Base-by-base conservation (phyloP, 2,329 filamentous ascomycete genomes). In the Clonostachys chloroleuca region DNA sequence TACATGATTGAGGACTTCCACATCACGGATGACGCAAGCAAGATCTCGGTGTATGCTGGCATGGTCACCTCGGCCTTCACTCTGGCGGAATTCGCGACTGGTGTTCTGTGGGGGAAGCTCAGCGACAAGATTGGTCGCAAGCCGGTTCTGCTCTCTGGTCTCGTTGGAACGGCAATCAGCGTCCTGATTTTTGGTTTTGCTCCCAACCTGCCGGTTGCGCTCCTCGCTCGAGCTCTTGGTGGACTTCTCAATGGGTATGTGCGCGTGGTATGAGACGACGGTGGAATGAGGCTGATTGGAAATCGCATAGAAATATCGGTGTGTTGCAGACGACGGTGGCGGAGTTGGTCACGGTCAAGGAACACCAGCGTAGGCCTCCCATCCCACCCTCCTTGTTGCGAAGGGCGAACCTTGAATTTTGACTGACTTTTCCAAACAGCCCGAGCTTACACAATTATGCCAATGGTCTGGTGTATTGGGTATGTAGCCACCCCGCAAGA, bases 1-100 rank as follows among this genome's bases (percentile, higher is more conserved):
- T 92, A 88, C 74, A 97, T 99, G 94, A 87, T 97, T 57, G 78
- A 91, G 59, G 90, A 91, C 51, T 97, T 97, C 69, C 77, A 88
- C 59, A 85, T 96, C 62, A 89, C 91, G 52, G 76, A 89, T 42
- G 83, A 91, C 61, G 75, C 87, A 52, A 84, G 79, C 58, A 83
- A 87, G 62, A 95, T 96, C 56, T 89, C 92, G 13, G 82, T 96
- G 48, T 97, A 96, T 66, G 91, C 90, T 24, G 92, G 94, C 59
- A 89, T 96, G 83, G 91, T 97, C 52, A 97, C 92, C 1, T 96
- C 92, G 4, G 87, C 92, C 8, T 99, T 97, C 61, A 95, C 94
- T 10, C 87, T 97, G 59, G 92, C 92, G 51, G 94, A 99, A 65
- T 97, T 96, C 72, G 85, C 88, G 9, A 92, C 92, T 1, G 90